Percentiles rank a stretch among this genome's conserved stretches.
Conservation (phyloP, 192 early-diverging fungal genomes). For the Gonapodya sp. region DNA sequence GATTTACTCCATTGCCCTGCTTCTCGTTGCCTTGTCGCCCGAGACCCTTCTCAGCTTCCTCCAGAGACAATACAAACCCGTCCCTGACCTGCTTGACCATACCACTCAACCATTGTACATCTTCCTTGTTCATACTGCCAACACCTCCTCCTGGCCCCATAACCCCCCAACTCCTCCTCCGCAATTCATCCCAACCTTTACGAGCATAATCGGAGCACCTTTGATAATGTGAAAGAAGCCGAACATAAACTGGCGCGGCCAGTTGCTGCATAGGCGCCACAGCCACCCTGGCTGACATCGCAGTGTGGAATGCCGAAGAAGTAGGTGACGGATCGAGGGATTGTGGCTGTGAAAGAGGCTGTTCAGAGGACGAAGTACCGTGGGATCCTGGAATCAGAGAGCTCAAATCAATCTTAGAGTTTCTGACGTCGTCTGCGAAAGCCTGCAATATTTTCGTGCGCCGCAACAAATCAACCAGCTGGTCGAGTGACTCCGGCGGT, state of each 20-base stretch:
- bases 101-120: neutral
- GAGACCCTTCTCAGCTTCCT: slow-evolving; percentile 3
- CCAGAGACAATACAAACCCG: neutral
- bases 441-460: neutral
- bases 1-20: neutral
- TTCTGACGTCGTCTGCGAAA: neutral
- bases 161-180: neutral
- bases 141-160: neutral
- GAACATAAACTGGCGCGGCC: neutral
- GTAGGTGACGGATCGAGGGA: neutral
- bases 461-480: neutral
- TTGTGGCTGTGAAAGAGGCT: neutral
- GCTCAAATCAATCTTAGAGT: neutral
- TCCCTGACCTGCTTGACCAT: neutral
- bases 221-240: neutral
- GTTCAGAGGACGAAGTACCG: neutral
- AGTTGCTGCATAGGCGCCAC: neutral
- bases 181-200: neutral
- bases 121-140: neutral
- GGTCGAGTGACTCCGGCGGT: neutral
- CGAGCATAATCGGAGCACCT: neutral
- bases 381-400: neutral
- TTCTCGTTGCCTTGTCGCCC: neutral
- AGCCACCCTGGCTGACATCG: neutral
- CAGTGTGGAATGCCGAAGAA: neutral